Evolutionary conservation across 768 basidiomycete species (phyloP).

Genomic region (Tulasnella sp.): DNA sequence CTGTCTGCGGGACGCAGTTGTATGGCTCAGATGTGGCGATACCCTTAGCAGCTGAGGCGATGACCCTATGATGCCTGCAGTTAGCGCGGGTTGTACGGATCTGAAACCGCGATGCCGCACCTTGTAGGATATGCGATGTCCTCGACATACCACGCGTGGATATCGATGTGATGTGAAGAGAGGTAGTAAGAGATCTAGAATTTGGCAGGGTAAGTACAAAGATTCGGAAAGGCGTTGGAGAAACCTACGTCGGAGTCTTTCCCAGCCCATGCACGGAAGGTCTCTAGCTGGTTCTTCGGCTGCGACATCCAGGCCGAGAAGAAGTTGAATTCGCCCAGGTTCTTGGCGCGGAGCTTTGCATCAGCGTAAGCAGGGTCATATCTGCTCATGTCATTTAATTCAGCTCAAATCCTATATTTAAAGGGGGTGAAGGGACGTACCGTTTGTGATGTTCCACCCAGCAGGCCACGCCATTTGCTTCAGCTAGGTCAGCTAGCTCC

Average conservation of each 20-base stretch:
- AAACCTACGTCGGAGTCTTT: constrained; percentile 88
- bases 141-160: constrained; percentile 31
- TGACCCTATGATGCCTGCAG: constrained; percentile 44
- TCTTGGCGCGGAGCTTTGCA: constrained; percentile 63
- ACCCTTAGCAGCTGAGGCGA: constrained; percentile 82
- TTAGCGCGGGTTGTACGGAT: constrained; percentile 11
- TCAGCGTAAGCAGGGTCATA: constrained; percentile 86
- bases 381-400: constrained; percentile 16
- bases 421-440: too few species aligned
- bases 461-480: constrained; percentile 70
- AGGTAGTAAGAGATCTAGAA: constrained; percentile 53
- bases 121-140: constrained; percentile 3
- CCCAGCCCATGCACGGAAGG: constrained; percentile 92
- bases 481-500: constrained; percentile 63
- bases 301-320: constrained; percentile 98
- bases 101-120: neutral
- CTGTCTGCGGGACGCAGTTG: constrained; percentile 76
- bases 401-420: neutral
- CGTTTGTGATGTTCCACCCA: constrained; percentile 95
- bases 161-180: constrained; percentile 85
- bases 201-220: neutral
- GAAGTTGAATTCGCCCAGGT: constrained; percentile 87
- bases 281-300: constrained; percentile 88
- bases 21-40: constrained; percentile 85
- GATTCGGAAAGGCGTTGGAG: neutral